Base-by-base conservation (phyloP, 2,329 filamentous ascomycete species). In the Cladophialophora bantiana region DNA sequence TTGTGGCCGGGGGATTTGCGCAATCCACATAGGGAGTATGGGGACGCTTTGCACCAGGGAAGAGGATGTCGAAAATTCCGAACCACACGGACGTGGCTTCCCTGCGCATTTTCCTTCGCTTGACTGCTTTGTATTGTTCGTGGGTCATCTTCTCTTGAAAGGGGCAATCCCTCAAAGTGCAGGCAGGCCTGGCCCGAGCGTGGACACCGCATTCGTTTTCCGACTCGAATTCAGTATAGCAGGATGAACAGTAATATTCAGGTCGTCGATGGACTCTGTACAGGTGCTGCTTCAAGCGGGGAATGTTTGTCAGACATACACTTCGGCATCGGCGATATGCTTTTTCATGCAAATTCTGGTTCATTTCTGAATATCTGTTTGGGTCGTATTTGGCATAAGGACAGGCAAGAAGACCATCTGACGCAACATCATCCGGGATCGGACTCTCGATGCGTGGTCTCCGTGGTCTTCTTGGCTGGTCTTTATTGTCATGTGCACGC, bases 371-470 rank as follows among this genome's bases (percentile, higher is more conserved):
- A 59, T 64, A 67, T 60, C 57, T 58, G 20, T 56, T 9, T 4
- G 67, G 64, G 50, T 71, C 56, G 9, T 45, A 57, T 62, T 69
- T 69, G 18, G 64, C 31, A 77, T 54, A 65, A 78, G 80, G 31
- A 78, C 73, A 40, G 78, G 62, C 18, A 77, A 68, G 64, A 77
- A 80, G 66, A 26, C 45, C 31, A 10, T 60, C 48, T 45, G 48
- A 12, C 7, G 20, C 31, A 18, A 18, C 3, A 45, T 32, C 20
- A 2, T 60, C 48, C 26, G 4, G 13, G 4, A 45, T 57, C 10
- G 20, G 31, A 6, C 45, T 52, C 4, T 45, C 31, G 26, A 15
- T 31, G 10, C 48, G 56, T 5, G 57, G 42, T 20, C 42, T 59
- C 35, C 59, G 59, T 45, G 31, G 62, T 26, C 15, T n/a, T 35